These are phyloP conservation scores for Neoascochyta sp. DNA, from an alignment of 2,329 filamentous ascomycete genomes.

Conservation along the genomic window DNA sequence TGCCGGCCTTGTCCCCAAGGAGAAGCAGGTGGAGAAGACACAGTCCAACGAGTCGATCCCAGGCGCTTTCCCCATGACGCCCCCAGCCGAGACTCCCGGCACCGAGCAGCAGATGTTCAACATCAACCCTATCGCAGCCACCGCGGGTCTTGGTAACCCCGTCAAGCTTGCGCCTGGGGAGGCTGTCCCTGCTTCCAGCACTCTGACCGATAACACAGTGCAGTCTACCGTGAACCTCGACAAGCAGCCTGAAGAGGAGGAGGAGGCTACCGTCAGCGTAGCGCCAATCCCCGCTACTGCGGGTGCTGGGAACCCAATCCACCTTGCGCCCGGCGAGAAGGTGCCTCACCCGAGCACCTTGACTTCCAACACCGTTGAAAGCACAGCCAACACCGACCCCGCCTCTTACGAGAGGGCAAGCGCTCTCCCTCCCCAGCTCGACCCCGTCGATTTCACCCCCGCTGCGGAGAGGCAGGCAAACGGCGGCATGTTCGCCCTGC, in stretches of 20 bases:
- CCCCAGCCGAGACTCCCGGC: conserved; percentile 55
- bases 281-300: conserved; percentile 58
- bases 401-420: conserved; percentile 83
- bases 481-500: conserved; percentile 46
- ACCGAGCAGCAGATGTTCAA: conserved; percentile 46
- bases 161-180: conserved; percentile 75
- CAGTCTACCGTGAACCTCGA: conserved; percentile 51
- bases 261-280: conserved; percentile 49
- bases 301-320: conserved; percentile 71
- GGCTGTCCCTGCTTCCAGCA: conserved; percentile 66
- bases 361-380: conserved; percentile 67
- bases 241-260: conserved; percentile 25
- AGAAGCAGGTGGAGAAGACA: conserved; percentile 34
- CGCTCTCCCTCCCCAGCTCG: conserved; percentile 46
- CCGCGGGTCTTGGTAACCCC: conserved; percentile 66
- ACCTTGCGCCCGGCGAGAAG: conserved; percentile 73
- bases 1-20: conserved; percentile 63
- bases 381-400: conserved; percentile 58
- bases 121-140: conserved; percentile 58
- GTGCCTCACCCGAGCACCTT: conserved; percentile 65
- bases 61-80: conserved; percentile 71
- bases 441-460: conserved; percentile 44
- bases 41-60: conserved; percentile 45
- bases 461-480: conserved; percentile 43
- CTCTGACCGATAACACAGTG: conserved; percentile 66